A percentile compares a stretch with the other conserved stretches of the same genome.
Evolutionary conservation across 75 land plant genomes (phyloP).

Genomic region (Sequoia sempervirens): DNA sequence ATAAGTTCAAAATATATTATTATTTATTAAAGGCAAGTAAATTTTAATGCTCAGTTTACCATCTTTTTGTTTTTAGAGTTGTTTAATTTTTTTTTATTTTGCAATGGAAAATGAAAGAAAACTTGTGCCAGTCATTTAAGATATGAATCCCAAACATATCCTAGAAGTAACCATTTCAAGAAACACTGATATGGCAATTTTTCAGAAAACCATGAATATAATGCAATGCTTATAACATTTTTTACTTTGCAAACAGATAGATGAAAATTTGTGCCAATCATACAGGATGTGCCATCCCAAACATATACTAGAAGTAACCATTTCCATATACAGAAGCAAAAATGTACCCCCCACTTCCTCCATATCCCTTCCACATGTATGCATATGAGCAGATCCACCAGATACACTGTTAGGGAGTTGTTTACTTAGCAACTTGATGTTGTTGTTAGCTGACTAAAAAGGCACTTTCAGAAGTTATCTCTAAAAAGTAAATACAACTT

Average conservation of each 20-base stretch:
- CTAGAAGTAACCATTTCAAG: not conserved
- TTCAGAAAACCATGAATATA: too few relatives aligned
- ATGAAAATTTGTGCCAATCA: not conserved
- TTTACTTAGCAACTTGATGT: not conserved
- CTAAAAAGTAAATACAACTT: not conserved
- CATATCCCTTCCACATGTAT: not conserved
- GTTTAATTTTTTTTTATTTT: not conserved
- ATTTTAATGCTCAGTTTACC: not conserved
- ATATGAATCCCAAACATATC: not conserved
- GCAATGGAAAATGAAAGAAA: not conserved
- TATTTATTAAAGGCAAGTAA: not conserved
- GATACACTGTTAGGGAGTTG: not conserved
- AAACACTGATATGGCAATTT: too few relatives aligned
- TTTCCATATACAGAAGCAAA: not conserved
- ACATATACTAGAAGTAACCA: not conserved
- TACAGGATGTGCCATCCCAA: not conserved
- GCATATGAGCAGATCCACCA: not conserved
- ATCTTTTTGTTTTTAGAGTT: not conserved
- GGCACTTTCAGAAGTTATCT: not conserved
- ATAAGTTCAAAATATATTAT: not conserved
- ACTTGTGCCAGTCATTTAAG: not conserved
- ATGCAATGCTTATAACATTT: too few relatives aligned
- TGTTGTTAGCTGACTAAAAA: not conserved
- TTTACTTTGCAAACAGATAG: too few relatives aligned
- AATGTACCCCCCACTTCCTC: not conserved